Percentiles rank a stretch among this genome's conserved stretches.
These are phyloP conservation scores for Talinum fruticosum DNA, from an alignment of 148 eudicot genomes.

Conservation along the genomic window DNA sequence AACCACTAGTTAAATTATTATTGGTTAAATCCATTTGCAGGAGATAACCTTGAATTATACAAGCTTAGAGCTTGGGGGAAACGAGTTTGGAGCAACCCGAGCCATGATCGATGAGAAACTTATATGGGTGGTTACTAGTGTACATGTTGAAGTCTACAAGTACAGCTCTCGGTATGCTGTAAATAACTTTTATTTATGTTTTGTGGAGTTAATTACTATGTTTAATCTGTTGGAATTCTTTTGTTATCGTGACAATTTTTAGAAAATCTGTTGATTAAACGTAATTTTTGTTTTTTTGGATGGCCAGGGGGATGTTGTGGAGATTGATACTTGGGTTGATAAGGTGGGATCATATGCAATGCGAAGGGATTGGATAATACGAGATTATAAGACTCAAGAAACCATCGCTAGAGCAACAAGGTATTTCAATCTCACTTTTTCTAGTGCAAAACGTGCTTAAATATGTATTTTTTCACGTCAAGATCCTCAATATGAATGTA, in stretches of 20 bases:
- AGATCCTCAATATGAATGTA: too few species aligned
- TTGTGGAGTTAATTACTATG: too few species aligned
- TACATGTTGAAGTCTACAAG: slow-evolving; percentile 64
- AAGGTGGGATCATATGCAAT: slow-evolving; percentile 80
- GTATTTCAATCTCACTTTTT: too few species aligned
- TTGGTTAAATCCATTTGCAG: slow-evolving; percentile 27
- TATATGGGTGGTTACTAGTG: slow-evolving; percentile 86
- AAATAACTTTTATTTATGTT: too few species aligned
- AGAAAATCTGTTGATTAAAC: background rate
- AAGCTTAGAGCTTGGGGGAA: slow-evolving; percentile 66
- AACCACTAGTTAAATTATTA: too few species aligned
- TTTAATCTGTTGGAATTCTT: too few species aligned
- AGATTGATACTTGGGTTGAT: slow-evolving; percentile 87
- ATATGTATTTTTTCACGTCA: too few species aligned
- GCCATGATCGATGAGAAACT: slow-evolving; percentile 82
- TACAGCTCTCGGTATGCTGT: slow-evolving; percentile 72
- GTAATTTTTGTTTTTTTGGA: background rate
- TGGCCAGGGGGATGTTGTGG: slow-evolving; percentile 74
- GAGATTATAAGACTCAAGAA: slow-evolving; percentile 51
- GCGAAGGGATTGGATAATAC: slow-evolving; percentile 81
- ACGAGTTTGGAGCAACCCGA: slow-evolving; percentile 76
- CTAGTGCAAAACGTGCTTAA: too few species aligned
- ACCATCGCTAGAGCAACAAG: slow-evolving; percentile 82
- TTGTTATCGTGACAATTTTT: too few species aligned
- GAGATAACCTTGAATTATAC: slow-evolving; percentile 82